Percentiles rank a stretch among this genome's conserved stretches.
These are phyloP conservation scores for Clitoria ternatea DNA, from an alignment of 306 rosid genomes.

Conservation along the genomic window DNA sequence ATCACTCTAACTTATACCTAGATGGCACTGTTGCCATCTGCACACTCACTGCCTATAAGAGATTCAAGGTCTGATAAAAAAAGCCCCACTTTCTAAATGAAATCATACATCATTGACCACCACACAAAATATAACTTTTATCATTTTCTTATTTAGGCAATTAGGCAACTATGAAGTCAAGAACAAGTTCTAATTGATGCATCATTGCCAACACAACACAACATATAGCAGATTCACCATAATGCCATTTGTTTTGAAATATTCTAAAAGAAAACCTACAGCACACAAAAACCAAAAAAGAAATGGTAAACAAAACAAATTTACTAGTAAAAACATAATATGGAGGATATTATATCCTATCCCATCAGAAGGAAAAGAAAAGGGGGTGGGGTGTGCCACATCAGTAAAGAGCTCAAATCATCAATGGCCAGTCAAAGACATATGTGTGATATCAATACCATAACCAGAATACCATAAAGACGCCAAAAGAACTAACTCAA, in stretches of 20 bases:
- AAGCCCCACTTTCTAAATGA: conserved; percentile 18
- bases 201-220: background rate
- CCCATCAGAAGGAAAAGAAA: background rate
- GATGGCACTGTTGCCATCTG: background rate
- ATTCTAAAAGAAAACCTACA: background rate
- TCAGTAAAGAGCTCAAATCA: background rate
- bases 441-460: background rate
- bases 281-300: background rate
- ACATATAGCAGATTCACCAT: background rate
- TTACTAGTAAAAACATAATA: background rate
- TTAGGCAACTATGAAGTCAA: background rate
- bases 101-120: too few species aligned
- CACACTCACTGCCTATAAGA: conserved; percentile 2
- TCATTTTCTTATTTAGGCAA: background rate
- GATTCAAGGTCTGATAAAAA: background rate
- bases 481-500: background rate
- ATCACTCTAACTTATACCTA: conserved; percentile 11
- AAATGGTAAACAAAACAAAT: conserved; percentile 3
- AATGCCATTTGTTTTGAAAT: background rate
- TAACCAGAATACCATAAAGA: background rate
- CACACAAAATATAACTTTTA: background rate
- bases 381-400: background rate
- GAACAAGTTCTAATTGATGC: background rate
- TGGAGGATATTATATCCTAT: background rate
- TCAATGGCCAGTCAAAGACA: background rate